phyloP scores from a whole-genome alignment of 108 stramenopile species.

The Cyclotella baltica region DNA sequence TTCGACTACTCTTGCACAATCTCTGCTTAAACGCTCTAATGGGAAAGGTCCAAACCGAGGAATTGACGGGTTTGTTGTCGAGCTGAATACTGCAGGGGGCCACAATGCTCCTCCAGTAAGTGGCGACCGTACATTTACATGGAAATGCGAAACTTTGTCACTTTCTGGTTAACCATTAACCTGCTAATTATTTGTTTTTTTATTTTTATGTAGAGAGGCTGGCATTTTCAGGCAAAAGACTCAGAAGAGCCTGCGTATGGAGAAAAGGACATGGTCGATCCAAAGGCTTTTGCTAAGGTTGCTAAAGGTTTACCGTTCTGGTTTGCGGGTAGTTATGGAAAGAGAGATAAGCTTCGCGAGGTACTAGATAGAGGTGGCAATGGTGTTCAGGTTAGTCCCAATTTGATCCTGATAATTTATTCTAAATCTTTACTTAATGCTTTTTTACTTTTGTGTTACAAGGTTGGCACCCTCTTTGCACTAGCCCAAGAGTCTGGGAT shows the following conservation, averaged over 20 bases:
- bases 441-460: not conserved
- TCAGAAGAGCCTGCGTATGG: conserved; percentile 56
- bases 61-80: conserved; percentile 61
- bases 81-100: conserved; percentile 57
- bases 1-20: conserved; percentile 57
- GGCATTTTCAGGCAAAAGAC: conserved; percentile 49
- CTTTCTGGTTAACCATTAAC: too few species aligned
- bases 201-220: too few species aligned
- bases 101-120: conserved; percentile 66
- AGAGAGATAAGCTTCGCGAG: conserved; percentile 43
- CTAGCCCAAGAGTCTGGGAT: conserved; percentile 58
- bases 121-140: too few species aligned
- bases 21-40: conserved; percentile 55
- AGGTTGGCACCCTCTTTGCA: conserved; percentile 59
- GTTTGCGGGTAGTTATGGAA: conserved; percentile 57
- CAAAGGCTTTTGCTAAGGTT: conserved; percentile 45
- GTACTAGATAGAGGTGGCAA: conserved; percentile 51
- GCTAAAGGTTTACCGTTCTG: conserved; percentile 59
- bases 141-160: too few species aligned
- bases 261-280: conserved; percentile 56
- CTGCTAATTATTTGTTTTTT: too few species aligned
- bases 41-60: conserved; percentile 57
- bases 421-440: not conserved
- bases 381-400: conserved; percentile 47
- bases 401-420: not conserved